Evolutionary conservation across 139 green algal species (phyloP), one percentile per base, ranked within the genome.

Genomic region (Chlamydomonas urium): DNA sequence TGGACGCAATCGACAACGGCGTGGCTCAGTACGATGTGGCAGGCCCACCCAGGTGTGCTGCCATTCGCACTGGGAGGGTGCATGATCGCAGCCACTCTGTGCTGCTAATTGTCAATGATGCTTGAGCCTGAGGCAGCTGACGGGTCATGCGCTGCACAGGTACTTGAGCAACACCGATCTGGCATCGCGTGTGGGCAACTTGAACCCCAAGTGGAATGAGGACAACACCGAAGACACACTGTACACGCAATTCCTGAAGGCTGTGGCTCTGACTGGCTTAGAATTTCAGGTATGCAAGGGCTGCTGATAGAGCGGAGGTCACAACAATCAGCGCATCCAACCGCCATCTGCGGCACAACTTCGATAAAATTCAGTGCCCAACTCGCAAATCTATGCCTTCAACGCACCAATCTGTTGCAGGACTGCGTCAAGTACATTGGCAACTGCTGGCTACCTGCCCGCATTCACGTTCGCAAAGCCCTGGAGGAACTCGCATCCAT

Each of bases 1-100:
- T 99, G 1, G 95, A 99, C 71, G 95, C 87, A 1, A 86, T 96
- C 28, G 95, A 99, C 85, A 99, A 99, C 76, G 94, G 95, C 71
- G 73, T 96, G 35, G 80, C 85, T n/a, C 88, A 90, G 82, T 96
- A 34, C 10, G 67, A 80, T 29, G 33, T 31, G 6, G 19, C 23
- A 10, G 60, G 29, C 10, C 32, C 60, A n/a, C 60, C 60, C 14
- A 42, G 42, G 42, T 53, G 42, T 17, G 42, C n/a, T n/a, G n/a
- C n/a, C n/a, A n/a, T n/a, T n/a, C n/a, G n/a, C n/a, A n/a, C n/a
- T n/a, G n/a, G n/a, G n/a, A n/a, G n/a, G n/a, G n/a, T n/a, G n/a
- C n/a, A n/a, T n/a, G n/a, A n/a, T n/a, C n/a, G n/a, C n/a, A n/a
- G n/a, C n/a, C n/a, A n/a, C n/a, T n/a, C n/a, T n/a, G n/a, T n/a